These are phyloP conservation scores for Aurantiochytrium sp. DNA, from an alignment of 108 stramenopile species.

Conservation along the genomic window DNA sequence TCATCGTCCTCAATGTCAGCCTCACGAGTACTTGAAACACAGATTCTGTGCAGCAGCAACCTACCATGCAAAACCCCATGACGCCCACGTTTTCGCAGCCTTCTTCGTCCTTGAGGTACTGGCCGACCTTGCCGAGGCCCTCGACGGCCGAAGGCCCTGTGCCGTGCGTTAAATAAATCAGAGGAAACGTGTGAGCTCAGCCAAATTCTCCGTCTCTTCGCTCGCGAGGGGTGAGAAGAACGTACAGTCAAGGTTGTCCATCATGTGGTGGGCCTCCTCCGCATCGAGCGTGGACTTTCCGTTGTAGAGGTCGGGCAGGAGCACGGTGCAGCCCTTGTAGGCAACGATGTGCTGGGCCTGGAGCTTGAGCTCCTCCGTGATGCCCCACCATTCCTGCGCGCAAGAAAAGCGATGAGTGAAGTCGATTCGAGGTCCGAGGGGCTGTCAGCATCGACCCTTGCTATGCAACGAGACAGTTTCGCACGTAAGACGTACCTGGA, in stretches of 20 bases:
- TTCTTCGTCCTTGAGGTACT: conserved; percentile 16
- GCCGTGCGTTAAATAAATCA: too few relatives aligned
- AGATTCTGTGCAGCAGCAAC: not conserved
- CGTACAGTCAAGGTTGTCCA: conserved; percentile 44
- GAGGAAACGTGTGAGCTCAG: not conserved
- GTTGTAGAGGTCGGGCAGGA: conserved; percentile 46
- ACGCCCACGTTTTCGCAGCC: conserved; percentile 32
- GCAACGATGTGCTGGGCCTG: conserved; percentile 33
- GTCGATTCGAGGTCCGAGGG: not conserved
- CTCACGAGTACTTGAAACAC: too few relatives aligned
- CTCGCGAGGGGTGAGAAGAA: not conserved
- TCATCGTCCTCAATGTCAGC: too few relatives aligned
- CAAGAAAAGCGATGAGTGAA: not conserved
- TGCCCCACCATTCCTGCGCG: conserved; percentile 47
- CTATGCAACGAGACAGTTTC: not conserved
- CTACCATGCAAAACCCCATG: conserved; percentile 45
- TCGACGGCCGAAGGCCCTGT: conserved; percentile 35
- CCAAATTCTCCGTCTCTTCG: too few relatives aligned
- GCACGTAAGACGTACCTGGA: not conserved
- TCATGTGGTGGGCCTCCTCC: conserved; percentile 46
- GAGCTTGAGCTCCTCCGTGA: conserved; percentile 35
- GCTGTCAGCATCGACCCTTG: not conserved
- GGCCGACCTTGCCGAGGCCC: conserved; percentile 25
- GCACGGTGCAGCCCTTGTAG: conserved; percentile 1
- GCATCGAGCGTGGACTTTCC: conserved; percentile 39